Evolutionary conservation across 768 basidiomycete species (phyloP).

Genomic region (Tylopilus vinaceipallidus): DNA sequence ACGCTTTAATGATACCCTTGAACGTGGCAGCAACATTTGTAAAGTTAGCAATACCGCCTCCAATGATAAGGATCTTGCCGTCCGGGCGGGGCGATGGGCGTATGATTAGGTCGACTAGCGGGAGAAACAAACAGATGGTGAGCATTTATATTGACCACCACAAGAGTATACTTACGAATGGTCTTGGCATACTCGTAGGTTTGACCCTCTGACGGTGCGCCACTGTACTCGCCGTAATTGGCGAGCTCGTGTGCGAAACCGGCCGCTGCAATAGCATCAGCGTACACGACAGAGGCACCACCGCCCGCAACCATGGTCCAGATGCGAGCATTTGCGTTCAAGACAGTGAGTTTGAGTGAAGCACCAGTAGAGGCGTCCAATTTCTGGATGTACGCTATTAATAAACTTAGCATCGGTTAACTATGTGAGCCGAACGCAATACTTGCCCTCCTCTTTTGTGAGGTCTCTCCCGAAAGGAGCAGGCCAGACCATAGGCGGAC

Average conservation of each 20-base stretch:
- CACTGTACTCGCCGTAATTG: constrained; percentile 99
- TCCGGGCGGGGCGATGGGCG: constrained; percentile 79
- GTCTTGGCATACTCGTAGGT: constrained; percentile 99
- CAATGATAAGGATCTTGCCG: constrained; percentile 99
- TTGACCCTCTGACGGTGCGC: constrained; percentile 96
- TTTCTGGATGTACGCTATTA: constrained; percentile 90
- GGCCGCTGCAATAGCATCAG: constrained; percentile 83
- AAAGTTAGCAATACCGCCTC: constrained; percentile 99
- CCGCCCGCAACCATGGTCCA: constrained; percentile 99
- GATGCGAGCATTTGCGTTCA: constrained; percentile 91
- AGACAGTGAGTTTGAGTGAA: constrained; percentile 95
- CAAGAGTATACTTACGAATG: constrained; percentile 59
- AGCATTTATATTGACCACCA: neutral
- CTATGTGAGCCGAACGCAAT: fast-evolving
- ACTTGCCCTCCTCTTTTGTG: constrained; percentile 82
- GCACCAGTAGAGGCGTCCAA: constrained; percentile 96
- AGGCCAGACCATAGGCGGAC: constrained; percentile 96
- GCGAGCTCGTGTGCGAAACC: constrained; percentile 97
- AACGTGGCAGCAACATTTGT: constrained; percentile 99
- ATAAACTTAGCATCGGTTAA: neutral
- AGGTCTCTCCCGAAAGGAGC: constrained; percentile 96
- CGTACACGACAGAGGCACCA: constrained; percentile 71
- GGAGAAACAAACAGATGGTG: neutral
- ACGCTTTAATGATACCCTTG: constrained; percentile 98
- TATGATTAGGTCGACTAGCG: constrained; percentile 87